Percentiles rank a stretch among this genome's conserved stretches.
phyloP scores from a whole-genome alignment of 2,329 filamentous ascomycete species.

The Uncinocarpus reesii region DNA sequence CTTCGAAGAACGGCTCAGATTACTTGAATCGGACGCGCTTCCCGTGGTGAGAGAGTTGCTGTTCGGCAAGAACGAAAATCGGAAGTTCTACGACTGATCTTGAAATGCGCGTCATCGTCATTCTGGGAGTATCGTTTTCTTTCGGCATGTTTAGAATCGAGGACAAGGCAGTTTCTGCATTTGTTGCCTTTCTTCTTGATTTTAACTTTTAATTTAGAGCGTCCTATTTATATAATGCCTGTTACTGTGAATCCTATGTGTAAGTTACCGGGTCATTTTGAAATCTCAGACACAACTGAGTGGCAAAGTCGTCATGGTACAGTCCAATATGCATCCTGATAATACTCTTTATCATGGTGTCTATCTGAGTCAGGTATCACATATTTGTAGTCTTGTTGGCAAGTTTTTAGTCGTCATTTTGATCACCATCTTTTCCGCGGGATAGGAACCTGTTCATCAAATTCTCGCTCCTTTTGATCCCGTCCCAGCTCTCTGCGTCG shows the following conservation, averaged over 20 bases:
- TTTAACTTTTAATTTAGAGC: constrained; percentile 1
- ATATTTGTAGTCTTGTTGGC: neutral
- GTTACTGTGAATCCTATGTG: neutral
- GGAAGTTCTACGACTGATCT: constrained; percentile 79
- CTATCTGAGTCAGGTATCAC: neutral
- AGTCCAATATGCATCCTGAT: too few relatives aligned
- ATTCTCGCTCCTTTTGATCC: constrained; percentile 9
- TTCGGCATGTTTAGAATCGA: neutral
- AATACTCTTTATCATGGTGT: too few relatives aligned
- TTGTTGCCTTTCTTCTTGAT: too few relatives aligned
- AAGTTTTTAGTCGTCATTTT: neutral
- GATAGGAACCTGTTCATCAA: constrained; percentile 8
- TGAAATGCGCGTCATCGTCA: too few relatives aligned
- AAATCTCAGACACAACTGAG: too few relatives aligned
- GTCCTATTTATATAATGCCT: neutral
- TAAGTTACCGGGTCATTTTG: neutral
- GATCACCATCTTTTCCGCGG: neutral
- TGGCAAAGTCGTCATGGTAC: too few relatives aligned
- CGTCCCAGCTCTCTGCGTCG: neutral
- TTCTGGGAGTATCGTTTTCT: neutral
- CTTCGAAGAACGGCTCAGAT: constrained; percentile 76
- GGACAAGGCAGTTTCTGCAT: neutral
- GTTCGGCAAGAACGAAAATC: constrained; percentile 90
- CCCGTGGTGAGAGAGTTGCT: constrained; percentile 75
- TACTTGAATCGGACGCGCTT: constrained; percentile 75